Evolutionary conservation across 768 basidiomycete species (phyloP), one percentile per base, ranked within the genome.

Genomic region (Boletus reticulatus): DNA sequence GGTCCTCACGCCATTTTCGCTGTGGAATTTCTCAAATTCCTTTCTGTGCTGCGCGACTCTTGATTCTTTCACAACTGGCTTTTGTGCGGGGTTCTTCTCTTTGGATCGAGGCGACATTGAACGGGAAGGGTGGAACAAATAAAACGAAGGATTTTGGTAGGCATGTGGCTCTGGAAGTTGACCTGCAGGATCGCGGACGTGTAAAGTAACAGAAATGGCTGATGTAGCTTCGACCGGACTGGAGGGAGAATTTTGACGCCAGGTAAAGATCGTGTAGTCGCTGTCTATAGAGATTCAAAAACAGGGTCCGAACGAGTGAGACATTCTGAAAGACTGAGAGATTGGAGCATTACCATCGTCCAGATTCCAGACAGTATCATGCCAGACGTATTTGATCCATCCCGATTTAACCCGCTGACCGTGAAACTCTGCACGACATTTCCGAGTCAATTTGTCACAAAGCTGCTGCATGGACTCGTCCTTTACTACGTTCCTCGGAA

Each of bases 1-100:
- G 4, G 94, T 98, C 48, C 96, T 78, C 10, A 98, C 95, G 1
- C 97, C 97, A 63, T 94, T 94, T 73, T 90, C 89, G 19, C 81
- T 81, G 61, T 96, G 94, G 63, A 98, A 98, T 61, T 81, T 83
- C 64, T 91, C 82, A 61, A 94, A 95, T 43, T 87, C 84, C 62
- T 82, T 86, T 72, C 86, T 87, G 72, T 85, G 80, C 56, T 80
- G 79, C 4, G 84, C 87, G 1, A 81, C 76, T 4, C 77, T 76
- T 48, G 84, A 77, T 44, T 76, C 77, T 7, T 31, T 27, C 49
- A 52, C 50, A 34, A 62, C 67, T 24, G 58, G 61, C 20, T 53
- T 51, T 54, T 59, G 70, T 57, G 74, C 74, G 56, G 72, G 73
- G 20, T 47, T 64, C 57, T 74, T 81, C 10, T 71, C 73, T 62